Percentiles rank a stretch among this genome's conserved stretches.
phyloP scores from a whole-genome alignment of 2,329 filamentous ascomycete genomes.

The Teratosphaeria viscida region DNA sequence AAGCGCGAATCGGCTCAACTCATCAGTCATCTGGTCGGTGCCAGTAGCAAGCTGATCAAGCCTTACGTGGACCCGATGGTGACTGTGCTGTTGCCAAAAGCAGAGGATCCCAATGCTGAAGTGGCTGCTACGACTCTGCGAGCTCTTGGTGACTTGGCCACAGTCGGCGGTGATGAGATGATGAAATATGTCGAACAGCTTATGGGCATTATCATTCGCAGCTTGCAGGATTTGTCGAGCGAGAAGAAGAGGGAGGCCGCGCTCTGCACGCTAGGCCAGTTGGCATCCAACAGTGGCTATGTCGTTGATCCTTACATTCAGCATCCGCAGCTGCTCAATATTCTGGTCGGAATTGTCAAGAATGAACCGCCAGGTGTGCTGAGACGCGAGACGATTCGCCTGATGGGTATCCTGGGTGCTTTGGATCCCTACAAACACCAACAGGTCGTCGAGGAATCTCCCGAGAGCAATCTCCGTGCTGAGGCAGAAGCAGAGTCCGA shows the following conservation, averaged over 20 bases:
- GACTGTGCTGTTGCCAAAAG: conserved; percentile 84
- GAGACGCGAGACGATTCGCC: conserved; percentile 86
- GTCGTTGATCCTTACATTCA: conserved; percentile 94
- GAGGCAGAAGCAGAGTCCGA: conserved; percentile 69
- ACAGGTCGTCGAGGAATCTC: conserved; percentile 80
- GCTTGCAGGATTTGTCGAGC: conserved; percentile 87
- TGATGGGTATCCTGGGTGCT: conserved; percentile 90
- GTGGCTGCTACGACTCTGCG: conserved; percentile 93
- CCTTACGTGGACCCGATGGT: conserved; percentile 97
- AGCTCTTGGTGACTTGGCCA: conserved; percentile 87
- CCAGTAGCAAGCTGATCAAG: conserved; percentile 85
- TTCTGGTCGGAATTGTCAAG: conserved; percentile 88
- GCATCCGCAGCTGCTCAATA: conserved; percentile 84
- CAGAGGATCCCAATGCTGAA: conserved; percentile 70
- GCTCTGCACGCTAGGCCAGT: conserved; percentile 76
- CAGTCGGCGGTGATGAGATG: conserved; percentile 91
- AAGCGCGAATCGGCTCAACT: conserved; percentile 95
- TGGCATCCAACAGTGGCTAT: conserved; percentile 93
- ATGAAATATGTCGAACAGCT: conserved; percentile 78
- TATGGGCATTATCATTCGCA: conserved; percentile 91
- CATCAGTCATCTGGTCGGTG: conserved; percentile 83
- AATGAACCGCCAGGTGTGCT: conserved; percentile 79
- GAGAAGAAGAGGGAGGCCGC: conserved; percentile 84
- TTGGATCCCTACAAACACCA: conserved; percentile 94
- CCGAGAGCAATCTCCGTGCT: conserved; percentile 63